These are phyloP conservation scores for Groenewaldozyma sp. DNA, from an alignment of 1,139 yeast species.

Conservation along the genomic window DNA sequence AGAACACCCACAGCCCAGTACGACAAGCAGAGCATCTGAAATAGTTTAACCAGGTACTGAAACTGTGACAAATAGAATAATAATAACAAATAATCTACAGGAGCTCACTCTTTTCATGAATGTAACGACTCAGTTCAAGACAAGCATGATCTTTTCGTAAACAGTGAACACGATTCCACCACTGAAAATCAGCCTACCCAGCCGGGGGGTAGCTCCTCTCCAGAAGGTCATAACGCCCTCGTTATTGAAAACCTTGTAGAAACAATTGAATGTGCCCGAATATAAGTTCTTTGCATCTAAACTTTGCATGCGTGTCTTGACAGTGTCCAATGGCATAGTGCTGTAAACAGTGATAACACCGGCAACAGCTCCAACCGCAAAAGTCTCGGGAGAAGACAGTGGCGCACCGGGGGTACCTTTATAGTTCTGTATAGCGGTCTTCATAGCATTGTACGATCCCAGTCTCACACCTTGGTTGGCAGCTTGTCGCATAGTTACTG, in stretches of 20 bases:
- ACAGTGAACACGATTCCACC: constrained; percentile 96
- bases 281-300: constrained; percentile 68
- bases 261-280: constrained; percentile 71
- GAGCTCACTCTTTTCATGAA: too few species aligned
- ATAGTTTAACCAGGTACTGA: too few species aligned
- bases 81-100: too few species aligned
- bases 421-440: constrained; percentile 55
- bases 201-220: constrained; percentile 97
- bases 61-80: too few species aligned
- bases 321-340: constrained; percentile 97
- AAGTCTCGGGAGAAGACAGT: constrained; percentile 68
- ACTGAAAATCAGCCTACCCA: constrained; percentile 82
- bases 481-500: constrained; percentile 93
- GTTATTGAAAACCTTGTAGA: constrained; percentile 64
- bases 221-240: constrained; percentile 93
- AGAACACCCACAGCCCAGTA: too few species aligned
- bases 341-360: constrained; percentile 91
- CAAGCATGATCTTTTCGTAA: constrained; percentile 74
- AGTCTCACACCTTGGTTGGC: constrained; percentile 90
- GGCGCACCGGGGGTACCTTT: constrained; percentile 56
- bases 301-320: constrained; percentile 96
- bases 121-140: constrained; percentile 35
- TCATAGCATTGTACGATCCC: constrained; percentile 87
- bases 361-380: constrained; percentile 85
- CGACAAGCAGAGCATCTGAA: too few species aligned